Base-by-base conservation (phyloP, 1,284 basidiomycete species). In the Caloboletus firmus region DNA sequence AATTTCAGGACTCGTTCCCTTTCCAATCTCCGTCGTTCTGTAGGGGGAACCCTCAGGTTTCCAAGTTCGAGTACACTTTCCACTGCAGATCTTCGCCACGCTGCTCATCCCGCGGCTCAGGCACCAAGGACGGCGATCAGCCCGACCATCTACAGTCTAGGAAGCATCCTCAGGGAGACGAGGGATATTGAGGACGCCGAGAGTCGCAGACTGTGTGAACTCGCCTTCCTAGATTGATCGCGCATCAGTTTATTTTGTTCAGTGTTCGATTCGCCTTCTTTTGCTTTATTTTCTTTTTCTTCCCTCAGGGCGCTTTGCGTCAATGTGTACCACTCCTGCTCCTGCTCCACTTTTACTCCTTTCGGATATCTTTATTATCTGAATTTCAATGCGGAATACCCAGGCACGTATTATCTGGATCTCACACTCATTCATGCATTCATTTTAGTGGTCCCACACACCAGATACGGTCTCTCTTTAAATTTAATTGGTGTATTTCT, bases 151-250 rank as follows among this genome's bases (percentile, higher is more conserved):
- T 80, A 89, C 63, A 82, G 71, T 57, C 65, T 73, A 13, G 83
- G 76, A 49, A 82, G 74, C 51, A 84, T 89, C 46, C 53, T 81
- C 57, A 52, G 75, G 35, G 76, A 82, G 69, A 71, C 79, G 51
- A 75, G 65, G 47, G 70, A 70, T 39, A 87, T 89, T 45, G 72
- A 81, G 65, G 84, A 89, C 61, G 83, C 81, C 22, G 86, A 89
- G 73, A 79, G 75, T 59, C 72, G 85, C 65, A 71, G 84, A 66
- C 71, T 88, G 73, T 82, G 82, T 52, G 87, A 88, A 73, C 68
- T 87, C 63, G 85, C 85, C 54, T 89, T 88, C 66, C 70, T 88
- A 62, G 76, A 77, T 57, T 82, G 61, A 74, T 52, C 24, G 42
- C 22, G 30, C 50, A 32, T 55, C 37, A 10, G 26, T 37, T 45